A percentile compares a stretch with the other conserved stretches of the same genome.
Evolutionary conservation across 139 green algal genomes (phyloP).

Genomic region (Mesotaenium endlicherianum): DNA sequence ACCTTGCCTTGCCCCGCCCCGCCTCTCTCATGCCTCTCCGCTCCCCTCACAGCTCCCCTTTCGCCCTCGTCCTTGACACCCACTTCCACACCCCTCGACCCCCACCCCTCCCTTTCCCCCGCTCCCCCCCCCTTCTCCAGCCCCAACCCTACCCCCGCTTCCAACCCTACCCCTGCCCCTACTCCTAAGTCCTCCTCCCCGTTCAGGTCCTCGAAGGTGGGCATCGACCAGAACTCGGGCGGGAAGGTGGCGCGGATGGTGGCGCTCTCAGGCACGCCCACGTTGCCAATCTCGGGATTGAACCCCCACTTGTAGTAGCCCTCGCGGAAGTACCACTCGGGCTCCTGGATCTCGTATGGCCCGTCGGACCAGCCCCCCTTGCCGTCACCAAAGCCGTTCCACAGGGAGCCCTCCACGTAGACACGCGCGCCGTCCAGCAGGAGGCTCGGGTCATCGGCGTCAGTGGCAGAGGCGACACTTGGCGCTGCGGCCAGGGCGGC

Average conservation of each 20-base stretch:
- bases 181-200: not conserved
- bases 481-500: no score
- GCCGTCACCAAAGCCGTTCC: constrained; percentile 50
- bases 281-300: constrained; percentile 54
- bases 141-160: no score
- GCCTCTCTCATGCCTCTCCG: no score
- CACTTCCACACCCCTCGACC: no score
- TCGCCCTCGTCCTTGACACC: not conserved
- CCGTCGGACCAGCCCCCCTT: constrained; percentile 42
- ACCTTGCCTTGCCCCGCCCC: no score
- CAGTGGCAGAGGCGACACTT: no score
- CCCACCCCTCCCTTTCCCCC: no score
- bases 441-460: constrained; percentile 16
- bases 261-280: constrained; percentile 43
- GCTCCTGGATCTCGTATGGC: constrained; percentile 50
- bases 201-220: not conserved
- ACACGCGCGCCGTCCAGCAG: constrained; percentile 40
- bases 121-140: no score
- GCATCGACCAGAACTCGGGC: not conserved
- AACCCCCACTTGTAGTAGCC: constrained; percentile 53
- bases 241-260: constrained; percentile 44
- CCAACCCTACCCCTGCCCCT: not conserved
- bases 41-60: no score
- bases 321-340: constrained; percentile 32
- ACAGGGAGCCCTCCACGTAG: constrained; percentile 51